Conservation (phyloP, 2,329 filamentous ascomycete genomes). For the Aspergillus puulaauensis region DNA sequence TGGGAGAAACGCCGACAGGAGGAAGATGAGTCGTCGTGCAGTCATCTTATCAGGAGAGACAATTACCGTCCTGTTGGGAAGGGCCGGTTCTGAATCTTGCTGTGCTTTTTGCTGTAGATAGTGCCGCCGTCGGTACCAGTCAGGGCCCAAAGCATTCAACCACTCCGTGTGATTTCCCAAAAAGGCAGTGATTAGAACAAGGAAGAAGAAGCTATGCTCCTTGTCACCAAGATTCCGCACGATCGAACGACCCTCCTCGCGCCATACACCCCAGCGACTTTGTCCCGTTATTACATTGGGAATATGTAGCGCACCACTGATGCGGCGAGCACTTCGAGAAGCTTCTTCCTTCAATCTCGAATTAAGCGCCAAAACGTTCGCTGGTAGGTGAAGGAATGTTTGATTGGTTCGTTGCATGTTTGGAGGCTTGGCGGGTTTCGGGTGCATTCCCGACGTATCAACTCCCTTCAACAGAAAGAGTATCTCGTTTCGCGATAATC, state of each 20-base stretch:
- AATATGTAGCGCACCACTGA: conserved; percentile 56
- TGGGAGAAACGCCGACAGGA: conserved; percentile 59
- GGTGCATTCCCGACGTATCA: conserved; percentile 41
- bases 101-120: conserved; percentile 51
- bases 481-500: conserved; percentile 53
- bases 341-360: conserved; percentile 49
- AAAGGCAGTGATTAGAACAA: conserved; percentile 59
- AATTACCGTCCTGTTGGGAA: conserved; percentile 56
- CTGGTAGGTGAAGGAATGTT: conserved; percentile 50
- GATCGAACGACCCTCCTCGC: conserved; percentile 60
- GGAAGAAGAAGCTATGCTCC: conserved; percentile 61
- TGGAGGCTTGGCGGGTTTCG: conserved; percentile 46
- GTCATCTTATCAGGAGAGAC: conserved; percentile 60
- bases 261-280: conserved; percentile 60
- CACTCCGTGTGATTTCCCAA: conserved; percentile 61
- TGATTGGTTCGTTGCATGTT: conserved; percentile 51
- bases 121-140: conserved; percentile 54
- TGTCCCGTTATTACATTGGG: conserved; percentile 59
- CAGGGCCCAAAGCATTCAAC: conserved; percentile 55
- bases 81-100: conserved; percentile 47
- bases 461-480: conserved; percentile 50
- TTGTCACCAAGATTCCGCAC: conserved; percentile 54
- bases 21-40: conserved; percentile 57
- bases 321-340: conserved; percentile 49
- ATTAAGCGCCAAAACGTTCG: conserved; percentile 47